Conservation (phyloP, 768 basidiomycete species). For the Lentinus tigrinus region DNA sequence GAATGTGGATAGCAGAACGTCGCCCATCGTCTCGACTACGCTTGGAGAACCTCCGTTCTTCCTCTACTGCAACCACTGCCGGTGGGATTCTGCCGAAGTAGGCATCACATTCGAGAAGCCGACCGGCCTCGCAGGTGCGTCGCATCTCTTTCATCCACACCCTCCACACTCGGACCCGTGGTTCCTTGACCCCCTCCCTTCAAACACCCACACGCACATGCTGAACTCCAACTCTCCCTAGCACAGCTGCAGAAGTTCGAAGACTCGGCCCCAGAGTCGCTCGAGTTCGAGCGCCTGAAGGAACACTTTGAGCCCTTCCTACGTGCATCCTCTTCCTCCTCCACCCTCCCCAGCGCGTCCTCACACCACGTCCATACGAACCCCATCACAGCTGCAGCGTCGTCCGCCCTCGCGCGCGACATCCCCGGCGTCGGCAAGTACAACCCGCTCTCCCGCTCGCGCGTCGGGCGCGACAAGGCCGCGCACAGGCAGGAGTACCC, state of each 20-base stretch:
- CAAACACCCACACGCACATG: background rate
- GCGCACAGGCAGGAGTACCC: slow-evolving; percentile 75
- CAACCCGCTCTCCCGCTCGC: slow-evolving; percentile 54
- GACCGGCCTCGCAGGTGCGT: slow-evolving; percentile 86
- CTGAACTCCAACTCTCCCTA: slow-evolving; percentile 30
- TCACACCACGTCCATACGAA: slow-evolving; percentile 76
- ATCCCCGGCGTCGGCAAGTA: slow-evolving; percentile 81
- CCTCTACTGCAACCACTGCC: slow-evolving; percentile 87
- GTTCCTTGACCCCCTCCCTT: background rate
- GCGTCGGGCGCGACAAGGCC: slow-evolving; percentile 57
- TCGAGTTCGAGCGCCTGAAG: slow-evolving; percentile 93
- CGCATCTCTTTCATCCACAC: too few species aligned
- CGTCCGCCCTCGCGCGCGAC: slow-evolving; percentile 86
- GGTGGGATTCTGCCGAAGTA: slow-evolving; percentile 92
- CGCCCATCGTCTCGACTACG: slow-evolving; percentile 49
- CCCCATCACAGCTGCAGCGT: slow-evolving; percentile 84
- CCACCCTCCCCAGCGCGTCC: slow-evolving; percentile 53
- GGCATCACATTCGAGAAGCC: slow-evolving; percentile 96
- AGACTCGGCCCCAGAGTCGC: slow-evolving; percentile 77
- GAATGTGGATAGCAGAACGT: slow-evolving; percentile 51
- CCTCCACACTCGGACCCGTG: too few species aligned
- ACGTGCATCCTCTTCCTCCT: slow-evolving; percentile 77
- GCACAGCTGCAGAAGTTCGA: slow-evolving; percentile 90
- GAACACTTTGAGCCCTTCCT: slow-evolving; percentile 97
- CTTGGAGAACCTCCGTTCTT: slow-evolving; percentile 88